These are phyloP conservation scores for Metschnikowia noctiluminum DNA, from an alignment of 805 yeast species.

Conservation along the genomic window DNA sequence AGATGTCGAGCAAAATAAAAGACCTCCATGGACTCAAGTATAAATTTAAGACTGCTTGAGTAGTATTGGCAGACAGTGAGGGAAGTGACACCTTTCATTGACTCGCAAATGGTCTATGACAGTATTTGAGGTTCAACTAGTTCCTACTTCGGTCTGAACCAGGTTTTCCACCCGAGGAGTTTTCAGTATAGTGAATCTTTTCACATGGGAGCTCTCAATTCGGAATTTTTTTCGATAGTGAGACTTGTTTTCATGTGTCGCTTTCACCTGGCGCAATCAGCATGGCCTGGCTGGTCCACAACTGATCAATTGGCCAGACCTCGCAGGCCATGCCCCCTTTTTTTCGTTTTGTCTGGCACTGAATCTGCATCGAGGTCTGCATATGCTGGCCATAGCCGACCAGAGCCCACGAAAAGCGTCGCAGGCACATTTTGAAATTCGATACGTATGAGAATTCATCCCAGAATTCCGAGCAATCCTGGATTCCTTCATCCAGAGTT, in stretches of 20 bases:
- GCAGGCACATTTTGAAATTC: not conserved
- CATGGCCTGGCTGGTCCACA: not conserved
- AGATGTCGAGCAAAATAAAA: conserved; percentile 12
- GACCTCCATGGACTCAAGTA: conserved; percentile 18
- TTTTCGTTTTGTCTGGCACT: not conserved
- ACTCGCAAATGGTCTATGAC: not conserved
- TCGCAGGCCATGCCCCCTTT: not conserved
- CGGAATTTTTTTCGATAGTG: not conserved
- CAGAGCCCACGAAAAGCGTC: not conserved
- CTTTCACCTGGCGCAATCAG: too few relatives aligned
- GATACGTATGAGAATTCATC: not conserved
- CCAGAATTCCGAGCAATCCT: not conserved
- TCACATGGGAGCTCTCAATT: not conserved
- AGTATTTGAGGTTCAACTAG: too few relatives aligned
- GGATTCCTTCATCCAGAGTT: not conserved
- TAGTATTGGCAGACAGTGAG: not conserved
- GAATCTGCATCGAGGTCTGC: not conserved
- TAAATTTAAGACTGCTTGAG: conserved; percentile 22
- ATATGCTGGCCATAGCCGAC: not conserved
- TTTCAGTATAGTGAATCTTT: too few relatives aligned
- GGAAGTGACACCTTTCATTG: not conserved
- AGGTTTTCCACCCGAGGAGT: too few relatives aligned
- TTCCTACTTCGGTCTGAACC: too few relatives aligned
- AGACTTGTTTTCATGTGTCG: too few relatives aligned
- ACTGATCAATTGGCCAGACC: not conserved